Conservation (phyloP, 441 rosid species). For the Brassica balearica region DNA sequence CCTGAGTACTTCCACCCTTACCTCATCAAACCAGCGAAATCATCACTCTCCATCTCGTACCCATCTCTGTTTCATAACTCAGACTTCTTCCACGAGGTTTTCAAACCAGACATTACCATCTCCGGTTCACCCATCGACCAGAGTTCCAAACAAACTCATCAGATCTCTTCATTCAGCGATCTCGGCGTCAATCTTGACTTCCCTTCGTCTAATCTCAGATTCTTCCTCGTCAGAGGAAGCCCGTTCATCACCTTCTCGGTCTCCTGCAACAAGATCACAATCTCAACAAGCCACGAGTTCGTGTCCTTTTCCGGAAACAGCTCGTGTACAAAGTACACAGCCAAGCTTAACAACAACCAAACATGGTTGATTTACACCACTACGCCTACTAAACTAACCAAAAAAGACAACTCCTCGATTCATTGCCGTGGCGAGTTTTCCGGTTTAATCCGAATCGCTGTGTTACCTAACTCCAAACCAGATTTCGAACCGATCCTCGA, state of each 20-base stretch:
- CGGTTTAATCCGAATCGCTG: conserved; percentile 67
- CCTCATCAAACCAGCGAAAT: conserved; percentile 64
- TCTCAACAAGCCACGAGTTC: conserved; percentile 78
- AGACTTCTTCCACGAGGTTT: conserved; percentile 66
- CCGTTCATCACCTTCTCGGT: conserved; percentile 79
- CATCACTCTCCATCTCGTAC: conserved; percentile 74
- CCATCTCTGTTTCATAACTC: conserved; percentile 65
- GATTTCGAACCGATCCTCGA: conserved; percentile 63
- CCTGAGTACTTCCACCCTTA: conserved; percentile 93
- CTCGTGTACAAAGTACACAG: conserved; percentile 63
- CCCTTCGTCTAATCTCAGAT: conserved; percentile 68
- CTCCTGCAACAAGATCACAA: conserved; percentile 48
- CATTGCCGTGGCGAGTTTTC: conserved; percentile 54
- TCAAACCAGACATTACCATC: conserved; percentile 69
- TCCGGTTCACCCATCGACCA: conserved; percentile 50
- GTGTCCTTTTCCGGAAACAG: conserved; percentile 53
- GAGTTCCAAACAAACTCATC: conserved; percentile 46
- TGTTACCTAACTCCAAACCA: conserved; percentile 57
- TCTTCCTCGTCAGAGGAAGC: conserved; percentile 84
- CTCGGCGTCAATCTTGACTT: conserved; percentile 78
- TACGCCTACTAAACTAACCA: conserved; percentile 58
- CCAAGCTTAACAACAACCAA: conserved; percentile 76
- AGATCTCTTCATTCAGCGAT: conserved; percentile 76
- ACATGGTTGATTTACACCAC: conserved; percentile 88
- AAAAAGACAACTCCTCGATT: conserved; percentile 49